Evolutionary conservation across 2,329 filamentous ascomycete species (phyloP).

Genomic region (Fusarium zealandicum): DNA sequence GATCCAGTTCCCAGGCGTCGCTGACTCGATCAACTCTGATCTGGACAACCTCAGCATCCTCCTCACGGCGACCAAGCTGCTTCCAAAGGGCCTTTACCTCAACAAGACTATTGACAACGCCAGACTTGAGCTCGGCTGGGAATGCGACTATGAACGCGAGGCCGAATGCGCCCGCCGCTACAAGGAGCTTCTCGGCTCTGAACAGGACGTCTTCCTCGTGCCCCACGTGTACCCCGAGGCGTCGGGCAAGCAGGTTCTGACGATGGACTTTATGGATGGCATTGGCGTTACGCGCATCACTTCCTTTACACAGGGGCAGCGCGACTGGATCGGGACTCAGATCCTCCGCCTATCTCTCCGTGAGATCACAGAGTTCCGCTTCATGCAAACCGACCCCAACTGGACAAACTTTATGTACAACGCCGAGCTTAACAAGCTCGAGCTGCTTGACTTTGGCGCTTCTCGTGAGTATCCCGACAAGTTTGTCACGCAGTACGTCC

Average conservation of each 20-base stretch:
- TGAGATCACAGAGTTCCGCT: slow-evolving; percentile 92
- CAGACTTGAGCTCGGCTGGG: slow-evolving; percentile 89
- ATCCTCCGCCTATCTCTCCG: slow-evolving; percentile 90
- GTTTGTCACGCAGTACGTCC: slow-evolving; percentile 83
- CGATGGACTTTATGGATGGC: slow-evolving; percentile 91
- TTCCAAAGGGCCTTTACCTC: slow-evolving; percentile 91
- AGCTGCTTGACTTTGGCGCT: slow-evolving; percentile 95
- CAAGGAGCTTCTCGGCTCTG: slow-evolving; percentile 70
- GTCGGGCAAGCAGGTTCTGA: slow-evolving; percentile 85
- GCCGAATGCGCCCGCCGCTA: slow-evolving; percentile 82
- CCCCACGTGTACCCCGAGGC: slow-evolving; percentile 81
- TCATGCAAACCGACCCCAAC: slow-evolving; percentile 99
- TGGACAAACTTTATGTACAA: slow-evolving; percentile 99
- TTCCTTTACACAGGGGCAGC: slow-evolving; percentile 79
- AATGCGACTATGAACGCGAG: slow-evolving; percentile 94
- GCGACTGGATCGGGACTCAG: slow-evolving; percentile 95
- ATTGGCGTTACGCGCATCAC: slow-evolving; percentile 82
- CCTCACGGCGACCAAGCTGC: slow-evolving; percentile 85
- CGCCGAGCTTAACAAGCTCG: slow-evolving; percentile 71
- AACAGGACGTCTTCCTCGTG: slow-evolving; percentile 77
- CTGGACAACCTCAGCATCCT: slow-evolving; percentile 92
- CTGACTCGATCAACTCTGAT: slow-evolving; percentile 95
- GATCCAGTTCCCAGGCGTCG: slow-evolving; percentile 95
- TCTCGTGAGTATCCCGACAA: slow-evolving; percentile 81
- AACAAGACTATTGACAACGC: slow-evolving; percentile 98